A percentile compares a stretch with the other conserved stretches of the same genome.
Evolutionary conservation across 2,329 filamentous ascomycete genomes (phyloP).

Genomic region (Epichloe uncinata): DNA sequence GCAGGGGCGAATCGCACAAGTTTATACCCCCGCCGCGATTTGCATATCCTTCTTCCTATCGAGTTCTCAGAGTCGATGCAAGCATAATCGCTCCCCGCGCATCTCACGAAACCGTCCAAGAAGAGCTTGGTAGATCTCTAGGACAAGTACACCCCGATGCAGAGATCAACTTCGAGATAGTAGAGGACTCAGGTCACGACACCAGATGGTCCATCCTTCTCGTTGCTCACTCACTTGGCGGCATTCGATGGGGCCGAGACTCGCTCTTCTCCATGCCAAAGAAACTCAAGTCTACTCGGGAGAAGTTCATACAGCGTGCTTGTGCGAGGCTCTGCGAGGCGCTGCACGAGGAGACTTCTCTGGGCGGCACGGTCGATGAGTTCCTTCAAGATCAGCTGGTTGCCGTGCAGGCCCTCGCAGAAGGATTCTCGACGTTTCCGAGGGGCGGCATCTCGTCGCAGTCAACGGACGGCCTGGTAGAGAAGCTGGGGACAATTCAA

Average conservation of each 20-base stretch:
- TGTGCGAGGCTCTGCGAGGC: constrained; percentile 31
- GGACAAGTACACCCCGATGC: constrained; percentile 27
- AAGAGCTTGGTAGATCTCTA: constrained; percentile 26
- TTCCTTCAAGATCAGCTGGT: constrained; percentile 49
- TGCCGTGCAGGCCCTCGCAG: constrained; percentile 44
- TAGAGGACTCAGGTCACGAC: constrained; percentile 38
- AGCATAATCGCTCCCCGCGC: constrained; percentile 35
- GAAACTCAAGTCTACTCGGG: constrained; percentile 18
- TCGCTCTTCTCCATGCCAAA: constrained; percentile 27
- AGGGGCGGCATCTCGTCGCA: constrained; percentile 11
- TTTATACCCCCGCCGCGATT: constrained; percentile 15
- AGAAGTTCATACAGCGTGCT: constrained; percentile 24
- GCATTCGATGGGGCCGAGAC: constrained; percentile 37
- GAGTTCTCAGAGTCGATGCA: constrained; percentile 34
- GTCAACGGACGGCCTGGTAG: constrained; percentile 14
- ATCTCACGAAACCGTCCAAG: constrained; percentile 28
- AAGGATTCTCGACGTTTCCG: constrained; percentile 36
- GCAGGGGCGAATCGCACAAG: constrained; percentile 22
- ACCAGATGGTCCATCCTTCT: constrained; percentile 42
- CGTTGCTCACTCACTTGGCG: constrained; percentile 35
- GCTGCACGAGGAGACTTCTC: constrained; percentile 30
- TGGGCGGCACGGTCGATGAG: constrained; percentile 37
- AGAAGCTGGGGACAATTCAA: constrained; percentile 10
- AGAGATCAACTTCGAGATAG: constrained; percentile 29
- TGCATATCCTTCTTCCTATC: constrained; percentile 15